Percentiles rank a stretch among this genome's conserved stretches.
Evolutionary conservation across 2,329 filamentous ascomycete genomes (phyloP).

Genomic region (Colletotrichum lindemuthianum): DNA sequence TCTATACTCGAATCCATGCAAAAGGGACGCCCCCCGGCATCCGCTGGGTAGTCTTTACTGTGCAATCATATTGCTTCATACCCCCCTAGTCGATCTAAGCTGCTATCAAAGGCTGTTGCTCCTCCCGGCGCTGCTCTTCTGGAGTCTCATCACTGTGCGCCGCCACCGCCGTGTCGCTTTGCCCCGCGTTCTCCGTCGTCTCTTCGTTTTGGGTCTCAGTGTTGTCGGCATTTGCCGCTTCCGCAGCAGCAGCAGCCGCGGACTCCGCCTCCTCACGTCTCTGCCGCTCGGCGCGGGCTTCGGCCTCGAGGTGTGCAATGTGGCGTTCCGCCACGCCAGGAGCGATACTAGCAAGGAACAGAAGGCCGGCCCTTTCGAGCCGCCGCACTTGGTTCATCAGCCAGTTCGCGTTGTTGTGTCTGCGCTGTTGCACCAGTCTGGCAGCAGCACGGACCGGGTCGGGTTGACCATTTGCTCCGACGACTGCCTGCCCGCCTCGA

Average conservation of each 20-base stretch:
- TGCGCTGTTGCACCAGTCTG: constrained; percentile 60
- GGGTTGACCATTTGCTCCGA: constrained; percentile 43
- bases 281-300: constrained; percentile 57
- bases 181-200: constrained; percentile 6
- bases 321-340: constrained; percentile 74
- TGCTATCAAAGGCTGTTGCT: constrained; percentile 28
- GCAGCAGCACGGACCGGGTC: constrained; percentile 64
- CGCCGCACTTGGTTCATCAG: constrained; percentile 61
- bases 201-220: constrained; percentile 21
- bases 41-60: constrained; percentile 29
- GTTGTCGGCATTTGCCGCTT: constrained; percentile 36
- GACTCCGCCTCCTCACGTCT: constrained; percentile 55
- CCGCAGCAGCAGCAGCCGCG: constrained; percentile 48
- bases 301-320: constrained; percentile 67
- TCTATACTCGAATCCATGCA: constrained; percentile 32
- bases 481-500: constrained; percentile 12
- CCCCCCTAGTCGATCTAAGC: constrained; percentile 1
- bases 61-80: constrained; percentile 12
- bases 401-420: constrained; percentile 58
- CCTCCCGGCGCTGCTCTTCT: constrained; percentile 25
- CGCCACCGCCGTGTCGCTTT: constrained; percentile 5
- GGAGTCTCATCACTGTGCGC: background rate
- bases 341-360: constrained; percentile 74
- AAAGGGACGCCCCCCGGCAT: constrained; percentile 19
- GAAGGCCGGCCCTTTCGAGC: constrained; percentile 67